A percentile compares a stretch with the other conserved stretches of the same genome.
Conservation (phyloP, 2,329 filamentous ascomycete species). For the Zymoseptoria passerinii region DNA sequence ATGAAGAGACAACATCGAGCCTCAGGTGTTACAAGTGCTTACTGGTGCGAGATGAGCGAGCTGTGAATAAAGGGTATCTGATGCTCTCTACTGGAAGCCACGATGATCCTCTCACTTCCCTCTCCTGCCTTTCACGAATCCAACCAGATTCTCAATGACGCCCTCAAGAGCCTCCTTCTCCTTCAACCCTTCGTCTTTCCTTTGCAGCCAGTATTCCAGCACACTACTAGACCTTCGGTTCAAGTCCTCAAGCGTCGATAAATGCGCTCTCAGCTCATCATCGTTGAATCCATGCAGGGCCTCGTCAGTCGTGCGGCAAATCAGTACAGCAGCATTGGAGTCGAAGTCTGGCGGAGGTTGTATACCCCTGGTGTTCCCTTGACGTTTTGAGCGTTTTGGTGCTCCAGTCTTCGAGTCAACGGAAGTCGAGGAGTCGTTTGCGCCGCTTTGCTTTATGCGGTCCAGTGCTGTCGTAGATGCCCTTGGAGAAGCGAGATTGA, state of each 20-base stretch:
- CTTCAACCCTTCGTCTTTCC: conserved; percentile 75
- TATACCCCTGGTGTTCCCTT: conserved; percentile 47
- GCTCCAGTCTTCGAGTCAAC: conserved; percentile 26
- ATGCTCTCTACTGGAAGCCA: neutral
- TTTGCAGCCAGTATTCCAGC: conserved; percentile 80
- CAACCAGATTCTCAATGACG: conserved; percentile 89
- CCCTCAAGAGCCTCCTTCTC: conserved; percentile 93
- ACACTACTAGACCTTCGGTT: conserved; percentile 66
- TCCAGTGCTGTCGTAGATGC: conserved; percentile 27
- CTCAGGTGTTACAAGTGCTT: neutral
- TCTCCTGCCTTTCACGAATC: conserved; percentile 59
- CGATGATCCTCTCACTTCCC: conserved; percentile 6
- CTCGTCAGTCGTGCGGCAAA: conserved; percentile 77
- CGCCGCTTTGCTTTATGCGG: conserved; percentile 30
- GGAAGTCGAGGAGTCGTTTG: conserved; percentile 26
- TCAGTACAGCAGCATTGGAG: conserved; percentile 64
- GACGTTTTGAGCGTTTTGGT: conserved; percentile 18
- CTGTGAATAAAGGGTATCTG: neutral
- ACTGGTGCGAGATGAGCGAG: neutral
- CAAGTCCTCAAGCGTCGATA: conserved; percentile 59
- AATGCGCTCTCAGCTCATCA: conserved; percentile 63
- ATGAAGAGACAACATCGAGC: neutral
- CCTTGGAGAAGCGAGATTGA: conserved; percentile 38
- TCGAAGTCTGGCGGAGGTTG: conserved; percentile 69
- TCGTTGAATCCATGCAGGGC: conserved; percentile 73